These are phyloP conservation scores for Tilletiopsis washingtonensis DNA, from an alignment of 1,284 basidiomycete species.

Conservation along the genomic window DNA sequence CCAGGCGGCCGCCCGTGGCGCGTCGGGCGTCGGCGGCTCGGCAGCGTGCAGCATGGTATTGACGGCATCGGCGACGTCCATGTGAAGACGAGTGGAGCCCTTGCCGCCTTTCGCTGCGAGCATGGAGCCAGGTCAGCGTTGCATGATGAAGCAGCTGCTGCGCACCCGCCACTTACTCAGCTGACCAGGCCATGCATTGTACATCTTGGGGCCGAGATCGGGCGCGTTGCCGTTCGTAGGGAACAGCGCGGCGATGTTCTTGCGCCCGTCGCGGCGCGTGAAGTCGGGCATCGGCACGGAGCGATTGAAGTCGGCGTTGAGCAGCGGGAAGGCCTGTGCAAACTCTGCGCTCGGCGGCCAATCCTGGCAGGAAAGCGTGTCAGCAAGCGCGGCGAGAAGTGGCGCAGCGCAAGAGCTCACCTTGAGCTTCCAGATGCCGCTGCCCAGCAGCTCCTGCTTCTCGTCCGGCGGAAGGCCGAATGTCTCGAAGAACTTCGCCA, in stretches of 20 bases:
- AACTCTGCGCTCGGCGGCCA: constrained; percentile 86
- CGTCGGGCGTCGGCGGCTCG: constrained; percentile 8
- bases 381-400: not conserved
- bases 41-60: constrained; percentile 62
- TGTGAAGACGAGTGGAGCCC: constrained; percentile 78
- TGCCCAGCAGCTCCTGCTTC: constrained; percentile 46
- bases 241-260: constrained; percentile 77
- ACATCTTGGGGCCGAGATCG: constrained; percentile 69
- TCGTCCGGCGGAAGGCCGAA: constrained; percentile 63
- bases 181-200: constrained; percentile 47
- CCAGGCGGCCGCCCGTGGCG: constrained; percentile 77
- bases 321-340: constrained; percentile 67
- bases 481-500: constrained; percentile 68
- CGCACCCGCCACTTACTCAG: constrained; percentile 23
- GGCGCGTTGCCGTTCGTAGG: constrained; percentile 73
- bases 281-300: constrained; percentile 80
- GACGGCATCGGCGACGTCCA: constrained; percentile 92
- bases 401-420: constrained; percentile 47
- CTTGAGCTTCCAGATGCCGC: constrained; percentile 67
- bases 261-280: constrained; percentile 74
- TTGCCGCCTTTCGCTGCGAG: constrained; percentile 55
- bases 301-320: constrained; percentile 77
- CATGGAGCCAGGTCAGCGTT: not conserved
- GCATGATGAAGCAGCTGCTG: too few relatives aligned
- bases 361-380: constrained; percentile 59